Evolutionary conservation across 352 stramenopile genomes (phyloP), one percentile per base, ranked within the genome.

Genomic region (Phytophthora europaea): DNA sequence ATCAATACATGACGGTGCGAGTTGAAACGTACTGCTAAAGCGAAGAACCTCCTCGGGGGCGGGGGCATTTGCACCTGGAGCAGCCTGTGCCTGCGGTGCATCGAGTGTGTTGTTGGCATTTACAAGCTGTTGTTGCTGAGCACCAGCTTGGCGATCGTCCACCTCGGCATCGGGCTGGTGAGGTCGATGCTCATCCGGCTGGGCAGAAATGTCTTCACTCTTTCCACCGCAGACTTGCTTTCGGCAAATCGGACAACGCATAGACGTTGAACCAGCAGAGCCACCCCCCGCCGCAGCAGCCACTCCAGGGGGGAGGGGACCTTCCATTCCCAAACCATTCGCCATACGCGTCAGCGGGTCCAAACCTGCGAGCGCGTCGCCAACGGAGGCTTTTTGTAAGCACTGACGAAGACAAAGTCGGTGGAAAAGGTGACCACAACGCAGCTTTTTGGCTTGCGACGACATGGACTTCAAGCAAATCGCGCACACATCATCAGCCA

Each of bases 401-500:
- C 88, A 94, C 72, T 94, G 88, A 23, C 85, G 88, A 18, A 94
- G 79, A 58, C 88, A 94, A 12, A 91, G 78, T 34, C 84, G 75
- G 55, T 94, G 88, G 56, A 93, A 93, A 22, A 94, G 68, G 36
- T 94, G 88, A 1, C 88, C 88, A 40, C 88, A 94, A 4, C 79
- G 74, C 45, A 94, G 75, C 45, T 91, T 93, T 73, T 94, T 94
- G 50, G 85, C 85, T 26, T 92, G 80, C 0, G 70, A 78, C 6
- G 79, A 68, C 88, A 94, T 94, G 18, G 76, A 59, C 53, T 94
- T 91, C 22, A 94, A 72, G 62, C 88, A 94, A 45, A 94, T 94
- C 33, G 90, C 88, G 61, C 88, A 94, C 18, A 94, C 85, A n/a
- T 94, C 88, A 51, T 94, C 88, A 0, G 79, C 76, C 0, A 92